Evolutionary conservation across 2,329 filamentous ascomycete species (phyloP).

Genomic region (Furcasterigmium furcatum): DNA sequence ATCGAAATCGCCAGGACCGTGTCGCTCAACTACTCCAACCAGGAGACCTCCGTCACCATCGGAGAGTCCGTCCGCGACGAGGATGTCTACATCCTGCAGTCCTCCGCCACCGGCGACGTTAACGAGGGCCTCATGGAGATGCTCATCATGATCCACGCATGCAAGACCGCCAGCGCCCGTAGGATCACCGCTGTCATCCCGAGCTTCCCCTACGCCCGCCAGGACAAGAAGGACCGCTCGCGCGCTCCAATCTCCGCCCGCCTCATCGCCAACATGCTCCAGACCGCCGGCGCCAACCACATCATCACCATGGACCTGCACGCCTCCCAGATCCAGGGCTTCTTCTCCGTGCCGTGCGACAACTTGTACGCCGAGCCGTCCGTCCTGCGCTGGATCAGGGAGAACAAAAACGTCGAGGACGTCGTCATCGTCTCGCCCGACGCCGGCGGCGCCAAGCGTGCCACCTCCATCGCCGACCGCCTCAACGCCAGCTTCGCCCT

Average conservation of each 20-base stretch:
- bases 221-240: constrained; percentile 86
- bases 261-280: constrained; percentile 88
- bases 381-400: constrained; percentile 78
- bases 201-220: constrained; percentile 86
- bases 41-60: constrained; percentile 79
- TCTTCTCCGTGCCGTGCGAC: constrained; percentile 70
- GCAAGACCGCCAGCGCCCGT: constrained; percentile 57
- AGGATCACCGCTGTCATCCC: constrained; percentile 86
- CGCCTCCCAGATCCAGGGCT: constrained; percentile 82
- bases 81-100: constrained; percentile 79
- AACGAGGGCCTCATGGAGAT: constrained; percentile 93
- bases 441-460: constrained; percentile 82
- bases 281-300: constrained; percentile 69
- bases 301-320: constrained; percentile 88
- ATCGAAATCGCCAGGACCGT: constrained; percentile 67
- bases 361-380: constrained; percentile 85
- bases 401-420: constrained; percentile 71
- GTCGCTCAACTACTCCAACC: constrained; percentile 73
- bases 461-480: constrained; percentile 81
- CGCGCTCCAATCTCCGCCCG: constrained; percentile 85
- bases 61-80: constrained; percentile 89
- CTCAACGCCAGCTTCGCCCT: constrained; percentile 81
- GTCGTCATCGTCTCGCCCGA: constrained; percentile 86
- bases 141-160: constrained; percentile 89
- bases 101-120: constrained; percentile 83